These are phyloP conservation scores for Hypomontagnella submonticulosa DNA, from an alignment of 495 filamentous ascomycete genomes.

Conservation along the genomic window DNA sequence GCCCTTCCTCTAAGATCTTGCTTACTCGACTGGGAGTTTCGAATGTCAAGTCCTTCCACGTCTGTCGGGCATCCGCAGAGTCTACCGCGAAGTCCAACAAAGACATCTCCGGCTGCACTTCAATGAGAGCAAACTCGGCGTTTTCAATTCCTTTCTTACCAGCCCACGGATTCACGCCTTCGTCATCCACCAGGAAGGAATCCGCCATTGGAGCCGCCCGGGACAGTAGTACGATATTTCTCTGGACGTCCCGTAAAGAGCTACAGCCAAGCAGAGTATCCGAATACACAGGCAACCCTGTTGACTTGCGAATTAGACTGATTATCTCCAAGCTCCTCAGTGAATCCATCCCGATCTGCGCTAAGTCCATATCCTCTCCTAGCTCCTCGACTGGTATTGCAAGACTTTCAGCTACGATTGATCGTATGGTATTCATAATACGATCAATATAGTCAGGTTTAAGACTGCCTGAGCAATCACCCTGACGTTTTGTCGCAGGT, in stretches of 20 bases:
- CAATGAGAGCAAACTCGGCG: neutral
- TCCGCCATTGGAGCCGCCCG: neutral
- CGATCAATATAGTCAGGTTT: no score
- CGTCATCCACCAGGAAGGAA: neutral
- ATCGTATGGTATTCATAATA: no score
- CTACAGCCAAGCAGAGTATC: slow-evolving; percentile 1
- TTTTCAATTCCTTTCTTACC: neutral
- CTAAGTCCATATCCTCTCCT: no score
- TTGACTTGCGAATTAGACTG: no score
- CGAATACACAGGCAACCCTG: neutral
- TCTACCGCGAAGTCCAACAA: neutral
- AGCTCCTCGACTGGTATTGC: no score
- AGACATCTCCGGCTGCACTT: neutral
- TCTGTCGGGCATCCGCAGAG: neutral
- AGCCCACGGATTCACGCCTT: neutral
- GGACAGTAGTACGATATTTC: neutral
- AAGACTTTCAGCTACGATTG: no score
- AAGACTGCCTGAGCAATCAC: no score
- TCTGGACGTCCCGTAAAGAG: neutral
- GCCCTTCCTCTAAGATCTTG: neutral
- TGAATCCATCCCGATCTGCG: no score
- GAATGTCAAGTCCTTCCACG: neutral
- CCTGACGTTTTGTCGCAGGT: no score
- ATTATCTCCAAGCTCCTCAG: no score
- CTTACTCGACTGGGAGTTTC: neutral